Base-by-base conservation (phyloP, 75 land plant species). In the Selaginella moellendorffii region DNA sequence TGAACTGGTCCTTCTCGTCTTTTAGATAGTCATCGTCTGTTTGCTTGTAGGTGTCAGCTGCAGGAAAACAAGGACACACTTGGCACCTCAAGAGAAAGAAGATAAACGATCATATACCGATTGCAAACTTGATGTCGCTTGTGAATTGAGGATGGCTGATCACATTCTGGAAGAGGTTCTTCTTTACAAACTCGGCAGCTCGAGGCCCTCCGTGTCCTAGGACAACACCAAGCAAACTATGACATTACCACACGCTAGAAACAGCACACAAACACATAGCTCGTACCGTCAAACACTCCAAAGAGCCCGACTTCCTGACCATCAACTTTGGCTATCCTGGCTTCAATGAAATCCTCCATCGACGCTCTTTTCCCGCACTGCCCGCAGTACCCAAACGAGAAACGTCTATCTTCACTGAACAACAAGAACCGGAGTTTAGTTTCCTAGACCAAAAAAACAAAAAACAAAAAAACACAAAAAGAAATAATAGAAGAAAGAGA, bases 1-100 rank as follows among this genome's bases (percentile, higher is more conserved):
- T 71, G 60, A 84, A 78, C 71, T 85, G 82, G 76, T 54, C 76
- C 53, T 75, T 80, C 46, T 90, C 88, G 0, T 76, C 78, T 66
- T 82, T 83, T 52, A 91, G 76, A 68, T 85, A 88, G 12, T 88
- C 95, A 1, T 88, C 74, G 66, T 91, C 97, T 24, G 97, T 91
- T 52, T 81, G 81, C 73, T 67, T 78, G 76, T 85, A 88, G 22
- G 93, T 83, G 69, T 91, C 97, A 70, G 82, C 97, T 91, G 79
- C 46, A 36, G 14, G 14, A 36, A 5, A 36, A 36, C n/a, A n/a
- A n/a, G n/a, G n/a, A n/a, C n/a, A n/a, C n/a, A n/a, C n/a, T n/a
- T n/a, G n/a, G n/a, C n/a, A n/a, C n/a, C n/a, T n/a, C n/a, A n/a
- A n/a, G n/a, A n/a, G n/a, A n/a, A n/a, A n/a, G n/a, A n/a, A n/a